Base-by-base conservation (phyloP, 2,329 filamentous ascomycete genomes). In the Trichoderma oligosporum region DNA sequence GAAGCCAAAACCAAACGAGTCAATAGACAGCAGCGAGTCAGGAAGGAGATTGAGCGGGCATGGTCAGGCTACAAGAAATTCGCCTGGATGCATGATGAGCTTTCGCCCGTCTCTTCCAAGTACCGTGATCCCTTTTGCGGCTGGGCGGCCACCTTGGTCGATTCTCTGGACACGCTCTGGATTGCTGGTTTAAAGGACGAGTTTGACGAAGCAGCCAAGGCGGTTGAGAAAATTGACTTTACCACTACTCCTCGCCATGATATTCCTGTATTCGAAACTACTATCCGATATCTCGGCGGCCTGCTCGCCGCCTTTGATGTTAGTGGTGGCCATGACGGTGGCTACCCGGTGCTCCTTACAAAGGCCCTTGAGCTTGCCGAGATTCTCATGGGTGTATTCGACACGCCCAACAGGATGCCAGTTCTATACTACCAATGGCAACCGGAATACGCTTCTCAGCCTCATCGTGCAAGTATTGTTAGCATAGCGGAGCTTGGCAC, bases 391-490 rank as follows among this genome's bases (percentile, higher is more conserved):
- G 85, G 87, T 53, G 82, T 88, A 4, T 96, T 96, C 66, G 91
- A 96, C 71, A 97, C 93, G 0, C 92, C 92, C 1, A 97, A 97
- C 70, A 85, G 91, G 64, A 95, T 97, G 89, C 92, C 93, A 2
- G 74, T 90, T 5, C 80, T 91, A 4, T 91, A 86, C 71, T 95
- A 93, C 73, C 76, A 80, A 61, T 96, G 88, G 89, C 82, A 83
- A 64, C 88, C 87, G 62, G 73, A 80, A 14, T 83, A 78, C 64
- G 80, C 82, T 8, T 82, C 81, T 3, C 80, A 85, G 62, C 82
- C 85, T 6, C 86, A 85, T 64, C 79, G 81, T 22, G 88, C 88
- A 1, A 74, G 77, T 58, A 72, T 68, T 47, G 81, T 82, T n/a
- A 75, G 80, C 64, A 71, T 86, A 29, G 84, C 84, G n/a, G 89